Evolutionary conservation across 2,329 filamentous ascomycete species (phyloP).

Genomic region (Pezizomycotina sp.): DNA sequence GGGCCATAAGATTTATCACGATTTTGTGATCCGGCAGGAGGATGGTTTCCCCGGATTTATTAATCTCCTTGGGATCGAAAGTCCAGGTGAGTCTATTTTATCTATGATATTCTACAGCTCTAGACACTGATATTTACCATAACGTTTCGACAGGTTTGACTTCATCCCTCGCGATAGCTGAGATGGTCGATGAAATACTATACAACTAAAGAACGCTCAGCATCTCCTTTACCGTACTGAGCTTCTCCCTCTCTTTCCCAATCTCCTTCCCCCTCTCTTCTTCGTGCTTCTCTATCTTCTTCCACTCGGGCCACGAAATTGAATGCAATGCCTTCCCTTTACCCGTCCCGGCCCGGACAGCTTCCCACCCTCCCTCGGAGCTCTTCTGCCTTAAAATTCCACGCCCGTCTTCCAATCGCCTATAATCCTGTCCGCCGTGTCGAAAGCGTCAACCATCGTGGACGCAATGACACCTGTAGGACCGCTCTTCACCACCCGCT

Average conservation of each 20-base stretch:
- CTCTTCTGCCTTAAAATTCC: constrained; percentile 26
- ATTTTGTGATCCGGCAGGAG: constrained; percentile 63
- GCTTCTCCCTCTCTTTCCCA: constrained; percentile 66
- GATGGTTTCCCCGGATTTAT: constrained; percentile 68
- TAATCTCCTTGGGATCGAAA: constrained; percentile 58
- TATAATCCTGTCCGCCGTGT: constrained; percentile 66
- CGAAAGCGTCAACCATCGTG: constrained; percentile 89
- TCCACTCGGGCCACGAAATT: constrained; percentile 75
- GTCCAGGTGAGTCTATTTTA: constrained; percentile 29
- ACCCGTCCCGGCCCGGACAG: constrained; percentile 43
- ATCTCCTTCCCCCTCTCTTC: constrained; percentile 43
- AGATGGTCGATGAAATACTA: constrained; percentile 20
- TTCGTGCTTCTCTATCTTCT: constrained; percentile 66
- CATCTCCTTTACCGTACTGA: constrained; percentile 27
- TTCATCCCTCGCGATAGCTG: constrained; percentile 20
- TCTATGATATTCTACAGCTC: constrained; percentile 67
- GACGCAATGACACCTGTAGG: constrained; percentile 91
- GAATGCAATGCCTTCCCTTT: constrained; percentile 40
- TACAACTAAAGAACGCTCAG: constrained; percentile 21
- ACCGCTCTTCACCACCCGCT: constrained; percentile 87
- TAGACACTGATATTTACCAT: background rate
- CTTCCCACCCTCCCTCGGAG: constrained; percentile 55
- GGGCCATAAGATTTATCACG: constrained; percentile 43
- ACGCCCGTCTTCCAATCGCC: constrained; percentile 46
- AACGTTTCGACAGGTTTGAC: constrained; percentile 16